These are phyloP conservation scores for Gomphus sp. DNA, from an alignment of 1,284 basidiomycete species.

Conservation along the genomic window DNA sequence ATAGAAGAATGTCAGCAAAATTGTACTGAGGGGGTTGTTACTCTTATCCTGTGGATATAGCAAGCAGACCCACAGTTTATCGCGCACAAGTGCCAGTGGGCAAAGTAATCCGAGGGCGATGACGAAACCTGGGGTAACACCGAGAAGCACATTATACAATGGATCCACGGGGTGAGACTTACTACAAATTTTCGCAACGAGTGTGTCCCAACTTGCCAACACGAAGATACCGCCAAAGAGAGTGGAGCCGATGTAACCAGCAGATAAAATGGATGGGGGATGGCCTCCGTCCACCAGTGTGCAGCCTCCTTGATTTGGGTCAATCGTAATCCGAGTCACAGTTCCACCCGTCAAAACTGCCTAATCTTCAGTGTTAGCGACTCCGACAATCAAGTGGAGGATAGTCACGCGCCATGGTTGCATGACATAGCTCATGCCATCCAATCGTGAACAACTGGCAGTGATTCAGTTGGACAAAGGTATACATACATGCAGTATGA, in stretches of 20 bases:
- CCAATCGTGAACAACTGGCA: conserved; percentile 65
- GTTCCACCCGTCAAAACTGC: conserved; percentile 70
- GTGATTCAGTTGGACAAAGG: background rate
- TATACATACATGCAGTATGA: background rate
- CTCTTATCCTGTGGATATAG: conserved; percentile 3
- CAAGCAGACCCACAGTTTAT: conserved; percentile 58
- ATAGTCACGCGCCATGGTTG: conserved; percentile 46
- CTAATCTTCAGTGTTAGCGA: conserved; percentile 25
- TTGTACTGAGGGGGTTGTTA: conserved; percentile 43
- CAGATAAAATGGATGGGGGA: conserved; percentile 57
- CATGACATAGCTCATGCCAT: conserved; percentile 79
- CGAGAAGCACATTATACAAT: background rate
- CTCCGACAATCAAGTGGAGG: background rate
- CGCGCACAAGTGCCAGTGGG: conserved; percentile 69
- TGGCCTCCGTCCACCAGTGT: conserved; percentile 68
- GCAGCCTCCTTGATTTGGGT: conserved; percentile 71
- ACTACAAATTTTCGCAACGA: conserved; percentile 57
- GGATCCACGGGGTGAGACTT: background rate
- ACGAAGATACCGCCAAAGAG: conserved; percentile 71
- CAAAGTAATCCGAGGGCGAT: conserved; percentile 65
- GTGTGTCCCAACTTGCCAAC: conserved; percentile 68
- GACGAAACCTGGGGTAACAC: conserved; percentile 18
- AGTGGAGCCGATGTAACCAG: conserved; percentile 74
- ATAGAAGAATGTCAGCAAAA: conserved; percentile 62
- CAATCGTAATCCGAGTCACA: conserved; percentile 68